phyloP scores from a whole-genome alignment of 2,329 filamentous ascomycete species.

The Aspergillus thermomutatus region DNA sequence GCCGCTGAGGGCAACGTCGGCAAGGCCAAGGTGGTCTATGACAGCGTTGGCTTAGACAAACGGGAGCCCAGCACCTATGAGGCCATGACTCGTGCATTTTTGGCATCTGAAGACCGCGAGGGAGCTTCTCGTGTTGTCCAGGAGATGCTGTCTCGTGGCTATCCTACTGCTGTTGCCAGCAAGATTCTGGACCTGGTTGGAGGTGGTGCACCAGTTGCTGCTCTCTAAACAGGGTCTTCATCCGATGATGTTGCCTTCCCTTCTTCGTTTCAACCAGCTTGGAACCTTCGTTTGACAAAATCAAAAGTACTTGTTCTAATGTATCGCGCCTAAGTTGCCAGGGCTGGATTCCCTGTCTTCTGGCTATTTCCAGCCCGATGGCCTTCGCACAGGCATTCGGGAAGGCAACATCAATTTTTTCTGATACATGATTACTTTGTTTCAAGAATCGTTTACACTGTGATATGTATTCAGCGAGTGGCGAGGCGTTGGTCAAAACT shows the following conservation, averaged over 20 bases:
- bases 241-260: conserved; percentile 11
- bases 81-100: conserved; percentile 92
- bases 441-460: conserved; percentile 6
- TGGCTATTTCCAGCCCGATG: conserved; percentile 26
- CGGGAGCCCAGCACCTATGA: conserved; percentile 98
- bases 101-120: conserved; percentile 76
- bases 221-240: conserved; percentile 18
- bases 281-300: conserved; percentile 5
- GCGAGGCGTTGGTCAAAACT: conserved; percentile 17
- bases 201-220: conserved; percentile 21
- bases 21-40: conserved; percentile 76
- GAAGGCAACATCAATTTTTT: conserved; percentile 22
- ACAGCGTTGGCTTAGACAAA: conserved; percentile 70
- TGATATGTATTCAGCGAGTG: conserved; percentile 22
- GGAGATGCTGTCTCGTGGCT: conserved; percentile 88
- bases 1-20: conserved; percentile 75
- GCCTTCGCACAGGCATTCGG: conserved; percentile 17
- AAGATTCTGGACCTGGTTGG: conserved; percentile 91
- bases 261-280: conserved; percentile 4
- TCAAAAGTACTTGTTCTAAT: conserved; percentile 18
- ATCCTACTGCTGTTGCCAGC: conserved; percentile 84
- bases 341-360: conserved; percentile 35
- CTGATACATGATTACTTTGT: conserved; percentile 5
- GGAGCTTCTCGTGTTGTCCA: conserved; percentile 74
- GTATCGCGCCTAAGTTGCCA: conserved; percentile 20